Percentiles rank a stretch among this genome's conserved stretches.
Evolutionary conservation across 345 rosid species (phyloP).

Genomic region (Microthlaspi erraticum): DNA sequence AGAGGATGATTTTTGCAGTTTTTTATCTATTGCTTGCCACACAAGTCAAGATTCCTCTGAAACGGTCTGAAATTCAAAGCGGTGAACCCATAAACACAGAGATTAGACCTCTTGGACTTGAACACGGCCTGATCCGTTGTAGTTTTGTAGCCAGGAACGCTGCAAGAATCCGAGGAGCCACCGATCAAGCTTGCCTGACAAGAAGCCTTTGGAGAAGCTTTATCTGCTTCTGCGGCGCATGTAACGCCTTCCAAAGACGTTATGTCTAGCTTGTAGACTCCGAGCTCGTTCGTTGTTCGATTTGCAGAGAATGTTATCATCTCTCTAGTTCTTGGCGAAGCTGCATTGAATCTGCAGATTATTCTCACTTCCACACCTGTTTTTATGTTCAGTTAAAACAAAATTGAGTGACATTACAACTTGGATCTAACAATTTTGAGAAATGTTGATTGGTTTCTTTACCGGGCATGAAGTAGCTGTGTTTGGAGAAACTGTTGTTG

Average conservation of each 20-base stretch:
- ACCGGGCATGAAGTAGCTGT: constrained; percentile 97
- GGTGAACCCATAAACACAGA: constrained; percentile 76
- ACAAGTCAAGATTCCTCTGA: constrained; percentile 58
- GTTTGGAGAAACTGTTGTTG: constrained; percentile 89
- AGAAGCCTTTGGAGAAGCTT: constrained; percentile 44
- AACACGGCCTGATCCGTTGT: constrained; percentile 78
- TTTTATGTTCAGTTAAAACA: background rate
- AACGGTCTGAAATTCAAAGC: constrained; percentile 82
- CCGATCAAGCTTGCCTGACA: constrained; percentile 76
- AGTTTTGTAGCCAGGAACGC: constrained; percentile 75
- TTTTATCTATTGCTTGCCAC: constrained; percentile 49
- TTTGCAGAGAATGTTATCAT: constrained; percentile 76
- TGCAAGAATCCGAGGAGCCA: constrained; percentile 65
- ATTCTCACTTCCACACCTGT: constrained; percentile 87
- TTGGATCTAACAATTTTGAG: background rate
- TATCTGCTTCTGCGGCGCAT: constrained; percentile 40
- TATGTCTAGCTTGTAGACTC: constrained; percentile 82
- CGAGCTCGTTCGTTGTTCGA: constrained; percentile 79
- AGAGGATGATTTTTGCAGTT: background rate
- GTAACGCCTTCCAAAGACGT: constrained; percentile 77
- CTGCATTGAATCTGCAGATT: constrained; percentile 79
- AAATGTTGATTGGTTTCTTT: constrained; percentile 2
- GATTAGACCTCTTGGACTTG: constrained; percentile 65
- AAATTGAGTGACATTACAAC: background rate
- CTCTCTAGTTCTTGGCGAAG: constrained; percentile 65